Conservation (phyloP, 2,329 filamentous ascomycete species). For the Botrytis fabae region DNA sequence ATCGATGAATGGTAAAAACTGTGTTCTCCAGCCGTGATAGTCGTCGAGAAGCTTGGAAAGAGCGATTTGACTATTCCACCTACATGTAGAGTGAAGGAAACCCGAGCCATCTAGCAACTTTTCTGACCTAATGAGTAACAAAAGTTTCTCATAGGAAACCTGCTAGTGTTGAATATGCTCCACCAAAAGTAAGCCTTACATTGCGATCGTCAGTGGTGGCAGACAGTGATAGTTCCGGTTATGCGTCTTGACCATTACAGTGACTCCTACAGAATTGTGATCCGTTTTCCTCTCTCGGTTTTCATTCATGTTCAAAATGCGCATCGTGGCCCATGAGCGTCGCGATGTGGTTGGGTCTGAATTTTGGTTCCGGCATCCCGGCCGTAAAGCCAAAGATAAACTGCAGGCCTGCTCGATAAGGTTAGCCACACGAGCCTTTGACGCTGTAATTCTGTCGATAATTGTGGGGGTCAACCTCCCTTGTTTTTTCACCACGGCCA, state of each 20-base stretch:
- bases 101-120: not conserved
- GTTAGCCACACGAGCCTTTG: not conserved
- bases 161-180: not conserved
- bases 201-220: not conserved
- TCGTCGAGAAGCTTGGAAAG: not conserved
- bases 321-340: not conserved
- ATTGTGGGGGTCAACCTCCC: not conserved
- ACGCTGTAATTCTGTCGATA: not conserved
- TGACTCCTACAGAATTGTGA: not conserved
- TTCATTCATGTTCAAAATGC: not conserved
- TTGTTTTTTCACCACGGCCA: not conserved
- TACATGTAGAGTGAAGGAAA: not conserved
- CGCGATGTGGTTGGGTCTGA: not conserved
- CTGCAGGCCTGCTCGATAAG: not conserved
- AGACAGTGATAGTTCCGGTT: not conserved
- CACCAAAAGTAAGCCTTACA: not conserved
- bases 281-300: not conserved
- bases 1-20: not conserved
- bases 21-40: not conserved
- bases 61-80: not conserved
- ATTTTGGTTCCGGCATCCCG: not conserved
- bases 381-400: not conserved
- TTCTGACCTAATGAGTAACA: not conserved
- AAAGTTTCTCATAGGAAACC: not conserved
- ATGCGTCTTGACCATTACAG: not conserved